These are phyloP conservation scores for Sporobolomyces phaffii DNA, from an alignment of 768 basidiomycete species.

Conservation along the genomic window DNA sequence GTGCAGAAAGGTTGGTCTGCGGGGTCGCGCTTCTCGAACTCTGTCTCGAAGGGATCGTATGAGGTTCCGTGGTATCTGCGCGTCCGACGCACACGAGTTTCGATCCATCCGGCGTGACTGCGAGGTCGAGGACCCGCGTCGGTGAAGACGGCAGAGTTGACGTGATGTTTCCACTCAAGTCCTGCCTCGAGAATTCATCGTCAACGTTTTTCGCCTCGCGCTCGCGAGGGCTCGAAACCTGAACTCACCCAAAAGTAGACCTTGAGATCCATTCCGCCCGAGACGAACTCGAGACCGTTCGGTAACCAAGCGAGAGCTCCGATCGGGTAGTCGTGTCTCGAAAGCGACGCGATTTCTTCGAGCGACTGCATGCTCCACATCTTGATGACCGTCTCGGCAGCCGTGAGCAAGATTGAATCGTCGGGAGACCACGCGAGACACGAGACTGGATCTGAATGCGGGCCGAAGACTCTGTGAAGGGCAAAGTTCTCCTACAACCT, in stretches of 20 bases:
- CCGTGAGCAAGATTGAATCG: slow-evolving; percentile 73
- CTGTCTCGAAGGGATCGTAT: slow-evolving; percentile 38
- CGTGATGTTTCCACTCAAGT: slow-evolving; percentile 63
- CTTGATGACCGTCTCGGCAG: slow-evolving; percentile 71
- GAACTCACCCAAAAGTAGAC: slow-evolving; percentile 69
- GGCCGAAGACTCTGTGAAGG: slow-evolving; percentile 52
- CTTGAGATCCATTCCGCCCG: slow-evolving; percentile 76
- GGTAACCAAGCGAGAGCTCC: slow-evolving; percentile 82
- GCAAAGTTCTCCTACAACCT: slow-evolving; percentile 55
- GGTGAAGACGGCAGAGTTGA: slow-evolving; percentile 64
- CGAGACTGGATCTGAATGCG: slow-evolving; percentile 72
- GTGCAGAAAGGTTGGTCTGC: slow-evolving; percentile 8
- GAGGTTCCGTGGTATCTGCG: slow-evolving; percentile 40
- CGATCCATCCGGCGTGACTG: slow-evolving; percentile 74
- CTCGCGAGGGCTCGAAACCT: neutral
- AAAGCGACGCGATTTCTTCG: slow-evolving; percentile 59
- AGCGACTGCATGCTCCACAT: slow-evolving; percentile 72
- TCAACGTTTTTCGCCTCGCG: neutral
- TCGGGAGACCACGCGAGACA: slow-evolving; percentile 90
- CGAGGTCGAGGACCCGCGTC: slow-evolving; percentile 79
- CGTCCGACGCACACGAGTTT: slow-evolving; percentile 75
- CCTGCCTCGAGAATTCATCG: slow-evolving; percentile 50
- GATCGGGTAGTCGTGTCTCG: slow-evolving; percentile 76
- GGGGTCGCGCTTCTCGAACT: slow-evolving; percentile 33
- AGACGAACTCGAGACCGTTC: slow-evolving; percentile 82